phyloP scores from a whole-genome alignment of 2,329 filamentous ascomycete species.

The Neobulgaria alba region DNA sequence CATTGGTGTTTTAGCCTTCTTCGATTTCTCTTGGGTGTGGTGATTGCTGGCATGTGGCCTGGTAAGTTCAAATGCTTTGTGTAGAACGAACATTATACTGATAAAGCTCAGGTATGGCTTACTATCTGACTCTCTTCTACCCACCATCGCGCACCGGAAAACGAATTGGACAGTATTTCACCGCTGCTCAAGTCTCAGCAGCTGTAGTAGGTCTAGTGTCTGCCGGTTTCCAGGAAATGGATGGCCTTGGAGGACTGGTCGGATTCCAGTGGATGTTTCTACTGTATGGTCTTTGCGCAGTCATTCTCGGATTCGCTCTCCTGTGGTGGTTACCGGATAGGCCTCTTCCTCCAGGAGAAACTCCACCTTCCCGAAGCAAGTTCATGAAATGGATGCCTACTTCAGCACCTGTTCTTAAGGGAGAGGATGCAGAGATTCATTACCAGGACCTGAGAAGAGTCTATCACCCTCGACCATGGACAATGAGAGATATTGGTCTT shows the following conservation, averaged over 20 bases:
- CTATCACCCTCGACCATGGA: constrained; percentile 70
- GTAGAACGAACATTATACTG: neutral
- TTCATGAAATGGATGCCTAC: constrained; percentile 58
- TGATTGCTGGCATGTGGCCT: constrained; percentile 91
- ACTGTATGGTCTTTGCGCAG: constrained; percentile 68
- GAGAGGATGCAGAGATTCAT: constrained; percentile 71
- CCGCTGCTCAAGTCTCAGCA: constrained; percentile 79
- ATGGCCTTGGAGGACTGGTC: constrained; percentile 64
- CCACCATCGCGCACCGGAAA: constrained; percentile 80
- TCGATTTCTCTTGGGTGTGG: constrained; percentile 73
- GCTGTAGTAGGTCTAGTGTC: constrained; percentile 85
- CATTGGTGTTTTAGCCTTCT: too few species aligned
- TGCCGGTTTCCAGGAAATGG: constrained; percentile 87
- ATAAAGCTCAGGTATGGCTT: constrained; percentile 58
- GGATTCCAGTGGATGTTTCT: constrained; percentile 93
- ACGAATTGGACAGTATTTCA: constrained; percentile 84
- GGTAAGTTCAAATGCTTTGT: constrained; percentile 27
- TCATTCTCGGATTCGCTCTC: constrained; percentile 62
- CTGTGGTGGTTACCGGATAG: constrained; percentile 90
- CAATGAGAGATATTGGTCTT: constrained; percentile 54
- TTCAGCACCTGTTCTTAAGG: constrained; percentile 61
- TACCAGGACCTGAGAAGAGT: constrained; percentile 76
- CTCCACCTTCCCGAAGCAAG: constrained; percentile 32
- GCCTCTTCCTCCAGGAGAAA: constrained; percentile 63
- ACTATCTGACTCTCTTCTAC: constrained; percentile 87